These are phyloP conservation scores for Saccharomyces hybrid DNA, from an alignment of 1,139 yeast genomes.

Conservation along the genomic window DNA sequence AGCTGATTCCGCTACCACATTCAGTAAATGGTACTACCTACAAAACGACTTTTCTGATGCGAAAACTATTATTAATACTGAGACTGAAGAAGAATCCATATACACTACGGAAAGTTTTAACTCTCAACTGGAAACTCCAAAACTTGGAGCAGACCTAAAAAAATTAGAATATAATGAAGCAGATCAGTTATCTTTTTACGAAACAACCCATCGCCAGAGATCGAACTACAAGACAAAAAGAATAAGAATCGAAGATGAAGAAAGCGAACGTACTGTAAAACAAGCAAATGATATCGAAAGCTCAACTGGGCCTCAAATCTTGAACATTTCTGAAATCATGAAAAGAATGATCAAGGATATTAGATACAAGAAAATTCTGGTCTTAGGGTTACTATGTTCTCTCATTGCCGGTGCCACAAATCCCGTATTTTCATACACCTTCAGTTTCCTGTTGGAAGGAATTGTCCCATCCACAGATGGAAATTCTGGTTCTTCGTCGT, in stretches of 20 bases:
- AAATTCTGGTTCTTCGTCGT: conserved; percentile 33
- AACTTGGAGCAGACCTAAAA: conserved; percentile 7
- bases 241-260: neutral
- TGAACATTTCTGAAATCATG: conserved; percentile 35
- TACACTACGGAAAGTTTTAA: conserved; percentile 2
- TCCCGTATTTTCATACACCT: conserved; percentile 73
- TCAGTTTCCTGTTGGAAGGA: conserved; percentile 58
- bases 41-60: neutral
- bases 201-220: neutral
- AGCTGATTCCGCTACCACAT: conserved; percentile 10
- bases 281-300: conserved; percentile 7
- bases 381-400: conserved; percentile 48
- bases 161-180: neutral
- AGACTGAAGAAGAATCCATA: neutral
- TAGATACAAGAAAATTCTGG: conserved; percentile 35
- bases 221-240: neutral
- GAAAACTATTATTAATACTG: neutral
- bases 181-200: neutral
- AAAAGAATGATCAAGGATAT: conserved; percentile 34
- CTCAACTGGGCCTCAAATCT: conserved; percentile 11
- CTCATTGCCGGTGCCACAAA: conserved; percentile 53
- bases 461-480: conserved; percentile 38
- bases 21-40: conserved; percentile 3
- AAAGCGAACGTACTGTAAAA: conserved; percentile 1
- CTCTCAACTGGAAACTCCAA: conserved; percentile 9